phyloP scores from a whole-genome alignment of 495 filamentous ascomycete species.

The Saxispiralis lemnorum region DNA sequence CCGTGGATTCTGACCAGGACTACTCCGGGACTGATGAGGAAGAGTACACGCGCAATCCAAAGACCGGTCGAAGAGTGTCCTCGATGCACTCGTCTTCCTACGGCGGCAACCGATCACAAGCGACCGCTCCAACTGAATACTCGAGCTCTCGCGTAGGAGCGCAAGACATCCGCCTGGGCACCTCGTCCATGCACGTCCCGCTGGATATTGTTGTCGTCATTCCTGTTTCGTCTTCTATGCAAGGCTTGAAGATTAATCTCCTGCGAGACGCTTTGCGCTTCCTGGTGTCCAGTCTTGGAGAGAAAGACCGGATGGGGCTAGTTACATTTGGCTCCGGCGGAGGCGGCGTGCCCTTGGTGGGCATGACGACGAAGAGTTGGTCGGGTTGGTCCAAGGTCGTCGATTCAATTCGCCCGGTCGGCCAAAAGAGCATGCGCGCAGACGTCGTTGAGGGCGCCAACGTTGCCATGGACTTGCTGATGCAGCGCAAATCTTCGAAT shows the following conservation, averaged over 20 bases:
- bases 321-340: constrained; percentile 95
- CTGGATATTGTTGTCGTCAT: constrained; percentile 94
- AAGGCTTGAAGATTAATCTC: constrained; percentile 91
- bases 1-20: constrained; percentile 57
- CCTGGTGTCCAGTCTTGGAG: constrained; percentile 79
- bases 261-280: constrained; percentile 88
- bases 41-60: constrained; percentile 49
- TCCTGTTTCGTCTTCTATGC: constrained; percentile 95
- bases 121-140: constrained; percentile 66
- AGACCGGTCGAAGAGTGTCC: constrained; percentile 52
- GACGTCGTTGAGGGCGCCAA: constrained; percentile 98
- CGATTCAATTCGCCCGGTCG: constrained; percentile 75
- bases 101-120: constrained; percentile 57
- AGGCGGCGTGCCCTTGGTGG: constrained; percentile 86
- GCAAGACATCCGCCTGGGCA: constrained; percentile 32
- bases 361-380: constrained; percentile 93
- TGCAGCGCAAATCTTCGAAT: constrained; percentile 94
- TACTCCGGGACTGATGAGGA: constrained; percentile 78
- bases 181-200: constrained; percentile 65
- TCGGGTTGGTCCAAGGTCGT: constrained; percentile 77
- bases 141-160: constrained; percentile 36
- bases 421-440: constrained; percentile 88
- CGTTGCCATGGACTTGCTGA: constrained; percentile 94
- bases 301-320: constrained; percentile 87
- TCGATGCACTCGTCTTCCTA: constrained; percentile 77